Base-by-base conservation (phyloP, 495 filamentous ascomycete species). In the Hypoxylon lenormandii region DNA sequence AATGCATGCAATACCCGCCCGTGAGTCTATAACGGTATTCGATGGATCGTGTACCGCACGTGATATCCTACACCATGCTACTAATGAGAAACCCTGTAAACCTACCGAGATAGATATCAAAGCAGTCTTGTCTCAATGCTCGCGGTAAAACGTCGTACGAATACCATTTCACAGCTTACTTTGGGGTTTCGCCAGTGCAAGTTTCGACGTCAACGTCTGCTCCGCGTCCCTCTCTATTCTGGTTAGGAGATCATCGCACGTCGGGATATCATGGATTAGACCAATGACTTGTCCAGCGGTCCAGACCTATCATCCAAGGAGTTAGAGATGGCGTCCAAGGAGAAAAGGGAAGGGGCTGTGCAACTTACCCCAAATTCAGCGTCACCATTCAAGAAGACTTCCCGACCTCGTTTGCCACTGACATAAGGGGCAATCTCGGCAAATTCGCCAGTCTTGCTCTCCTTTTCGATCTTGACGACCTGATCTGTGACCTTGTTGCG, bases 321-420 rank as follows among this genome's bases (percentile, higher is more conserved):
- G 30, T 64, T 36, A 68, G 26, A 22, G 19, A 48, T 15, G 7
- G 37, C 19, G 19, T 11, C 13, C 19, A 51, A 47, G 51, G 45
- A 56, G 19, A 51, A 66, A 18, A 69, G 18, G 10, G n/a, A n/a
- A n/a, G 45, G 40, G 26, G 15, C 21, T 36, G 48, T 46, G 64
- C 40, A 61, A 87, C 89, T 82, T 84, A 95, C 94, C 37, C 94
- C 94, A 77, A 86, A 92, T 67, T 98, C 91, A 61, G 90, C 84
- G 74, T 98, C 95, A 33, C 95, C 95, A 69, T 92, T 97, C 46
- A 93, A 66, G 78, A 97, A 98, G 19, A 98, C 95, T 82, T 97
- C 83, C 22, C 91, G 83, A 15, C 95, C 95, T 50, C 94, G 85
- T 87, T 97, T 91, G 46, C 95, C 95, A 75, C 92, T 97, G 19